phyloP scores from a whole-genome alignment of 75 land plant genomes.

The Pinus tabuliformis region DNA sequence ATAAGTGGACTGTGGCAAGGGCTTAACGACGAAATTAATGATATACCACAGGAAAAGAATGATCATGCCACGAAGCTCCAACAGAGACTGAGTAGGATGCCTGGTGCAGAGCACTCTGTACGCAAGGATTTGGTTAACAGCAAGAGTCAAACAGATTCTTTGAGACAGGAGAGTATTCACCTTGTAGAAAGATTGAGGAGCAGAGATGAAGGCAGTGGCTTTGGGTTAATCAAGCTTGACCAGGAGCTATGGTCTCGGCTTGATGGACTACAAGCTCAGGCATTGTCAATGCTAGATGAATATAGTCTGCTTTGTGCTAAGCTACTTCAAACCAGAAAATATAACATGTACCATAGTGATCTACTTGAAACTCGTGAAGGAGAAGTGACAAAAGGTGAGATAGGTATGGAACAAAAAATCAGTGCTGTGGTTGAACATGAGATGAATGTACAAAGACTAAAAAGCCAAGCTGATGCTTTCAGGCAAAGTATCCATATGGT shows the following conservation, averaged over 20 bases:
- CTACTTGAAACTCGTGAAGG: neutral
- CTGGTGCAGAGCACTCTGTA: conserved; percentile 34
- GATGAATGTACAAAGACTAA: conserved; percentile 44
- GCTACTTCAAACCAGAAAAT: conserved; percentile 31
- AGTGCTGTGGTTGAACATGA: conserved; percentile 37
- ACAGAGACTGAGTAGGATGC: conserved; percentile 32
- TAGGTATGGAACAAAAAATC: conserved; percentile 11
- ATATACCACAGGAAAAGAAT: conserved; percentile 7
- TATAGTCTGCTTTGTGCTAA: conserved; percentile 34
- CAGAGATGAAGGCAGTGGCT: conserved; percentile 15
- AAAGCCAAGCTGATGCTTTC: conserved; percentile 33
- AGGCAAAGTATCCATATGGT: conserved; percentile 34
- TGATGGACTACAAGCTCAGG: conserved; percentile 41
- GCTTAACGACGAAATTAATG: conserved; percentile 28
- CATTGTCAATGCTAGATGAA: conserved; percentile 44
- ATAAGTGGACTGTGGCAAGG: conserved; percentile 61
- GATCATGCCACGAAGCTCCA: conserved; percentile 45
- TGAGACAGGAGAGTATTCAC: conserved; percentile 26
- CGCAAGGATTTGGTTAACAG: conserved; percentile 41
- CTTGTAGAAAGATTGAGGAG: conserved; percentile 26
- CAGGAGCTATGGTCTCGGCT: conserved; percentile 46
- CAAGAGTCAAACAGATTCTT: conserved; percentile 27
- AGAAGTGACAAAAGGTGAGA: neutral
- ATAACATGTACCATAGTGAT: conserved; percentile 1
- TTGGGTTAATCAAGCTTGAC: conserved; percentile 36